phyloP scores from a whole-genome alignment of 352 stramenopile genomes.

The Pythium rhizo-oryzae region DNA sequence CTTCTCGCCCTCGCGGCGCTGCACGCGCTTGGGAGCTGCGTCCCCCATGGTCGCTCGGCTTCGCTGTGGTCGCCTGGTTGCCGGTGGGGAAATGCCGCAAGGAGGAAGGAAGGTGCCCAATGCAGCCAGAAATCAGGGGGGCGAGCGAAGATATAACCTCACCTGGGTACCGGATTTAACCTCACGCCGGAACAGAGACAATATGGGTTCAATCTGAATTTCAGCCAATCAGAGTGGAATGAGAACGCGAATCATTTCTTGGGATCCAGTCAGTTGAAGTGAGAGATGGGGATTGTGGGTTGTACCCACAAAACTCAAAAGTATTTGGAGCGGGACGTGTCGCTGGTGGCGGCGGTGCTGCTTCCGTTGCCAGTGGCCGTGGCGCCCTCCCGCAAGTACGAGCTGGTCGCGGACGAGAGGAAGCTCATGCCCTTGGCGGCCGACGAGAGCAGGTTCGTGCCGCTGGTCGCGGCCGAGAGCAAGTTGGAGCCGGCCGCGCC shows the following conservation, averaged over 20 bases:
- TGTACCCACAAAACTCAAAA: too few relatives aligned
- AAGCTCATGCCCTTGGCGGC: slow-evolving; percentile 85
- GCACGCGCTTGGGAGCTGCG: slow-evolving; percentile 53
- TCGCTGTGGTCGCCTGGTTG: neutral
- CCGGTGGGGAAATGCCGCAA: slow-evolving; percentile 8
- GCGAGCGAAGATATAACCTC: slow-evolving; percentile 21
- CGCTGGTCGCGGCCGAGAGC: slow-evolving; percentile 58
- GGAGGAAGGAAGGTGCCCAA: neutral
- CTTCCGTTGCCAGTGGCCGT: neutral
- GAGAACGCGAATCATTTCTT: neutral
- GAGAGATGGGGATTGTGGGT: too few relatives aligned
- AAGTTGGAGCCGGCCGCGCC: slow-evolving; percentile 44
- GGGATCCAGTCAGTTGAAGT: slow-evolving; percentile 32
- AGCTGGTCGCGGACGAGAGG: slow-evolving; percentile 74
- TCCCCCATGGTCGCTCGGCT: slow-evolving; percentile 21
- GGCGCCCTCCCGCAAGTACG: slow-evolving; percentile 52
- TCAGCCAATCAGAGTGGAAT: slow-evolving; percentile 18
- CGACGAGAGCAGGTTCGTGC: slow-evolving; percentile 68
- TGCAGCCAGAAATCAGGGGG: slow-evolving; percentile 24
- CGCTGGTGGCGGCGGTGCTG: slow-evolving; percentile 7
- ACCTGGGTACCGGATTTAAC: slow-evolving; percentile 25
- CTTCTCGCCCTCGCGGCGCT: slow-evolving; percentile 83
- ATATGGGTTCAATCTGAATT: slow-evolving; percentile 28
- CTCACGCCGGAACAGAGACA: slow-evolving; percentile 17
- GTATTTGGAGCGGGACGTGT: slow-evolving; percentile 50